A percentile compares a stretch with the other conserved stretches of the same genome.
phyloP scores from a whole-genome alignment of 768 basidiomycete genomes.

The Mycena rebaudengoi region DNA sequence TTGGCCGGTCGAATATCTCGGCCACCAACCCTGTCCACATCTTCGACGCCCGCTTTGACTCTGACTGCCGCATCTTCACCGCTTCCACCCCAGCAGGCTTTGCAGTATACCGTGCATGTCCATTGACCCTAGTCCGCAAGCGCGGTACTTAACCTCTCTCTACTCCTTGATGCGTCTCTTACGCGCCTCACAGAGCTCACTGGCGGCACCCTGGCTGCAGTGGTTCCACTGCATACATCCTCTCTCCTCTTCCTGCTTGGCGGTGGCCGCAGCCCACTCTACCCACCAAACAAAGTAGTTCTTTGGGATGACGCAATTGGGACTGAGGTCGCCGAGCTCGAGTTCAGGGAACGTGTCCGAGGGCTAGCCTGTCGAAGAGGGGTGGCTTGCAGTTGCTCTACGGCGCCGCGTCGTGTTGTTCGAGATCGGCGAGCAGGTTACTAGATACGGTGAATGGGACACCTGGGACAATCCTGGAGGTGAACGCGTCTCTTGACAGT shows the following conservation, averaged over 20 bases:
- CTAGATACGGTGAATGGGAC: constrained; percentile 80
- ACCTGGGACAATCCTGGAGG: constrained; percentile 89
- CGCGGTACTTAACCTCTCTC: constrained; percentile 62
- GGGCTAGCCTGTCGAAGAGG: constrained; percentile 82
- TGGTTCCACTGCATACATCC: constrained; percentile 81
- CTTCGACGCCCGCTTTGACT: constrained; percentile 80
- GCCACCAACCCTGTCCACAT: constrained; percentile 78
- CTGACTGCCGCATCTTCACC: constrained; percentile 85
- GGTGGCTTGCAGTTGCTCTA: constrained; percentile 86
- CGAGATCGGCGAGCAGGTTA: constrained; percentile 68
- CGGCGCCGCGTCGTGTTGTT: constrained; percentile 84
- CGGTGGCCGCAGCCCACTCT: constrained; percentile 87
- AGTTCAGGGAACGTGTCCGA: constrained; percentile 86
- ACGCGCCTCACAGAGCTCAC: constrained; percentile 64
- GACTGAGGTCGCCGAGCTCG: constrained; percentile 86
- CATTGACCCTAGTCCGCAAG: constrained; percentile 80
- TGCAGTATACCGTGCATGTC: constrained; percentile 81
- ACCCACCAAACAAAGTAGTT: constrained; percentile 92
- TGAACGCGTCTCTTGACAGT: constrained; percentile 40
- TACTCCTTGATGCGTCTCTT: constrained; percentile 9
- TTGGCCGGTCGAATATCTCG: constrained; percentile 85
- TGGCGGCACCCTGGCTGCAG: constrained; percentile 81
- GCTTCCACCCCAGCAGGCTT: constrained; percentile 82
- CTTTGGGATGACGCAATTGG: constrained; percentile 85
- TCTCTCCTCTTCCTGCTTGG: constrained; percentile 88